Evolutionary conservation across 192 early-diverging fungal genomes (phyloP), one percentile per base, ranked within the genome.

Genomic region (Backusella psychrophila): DNA sequence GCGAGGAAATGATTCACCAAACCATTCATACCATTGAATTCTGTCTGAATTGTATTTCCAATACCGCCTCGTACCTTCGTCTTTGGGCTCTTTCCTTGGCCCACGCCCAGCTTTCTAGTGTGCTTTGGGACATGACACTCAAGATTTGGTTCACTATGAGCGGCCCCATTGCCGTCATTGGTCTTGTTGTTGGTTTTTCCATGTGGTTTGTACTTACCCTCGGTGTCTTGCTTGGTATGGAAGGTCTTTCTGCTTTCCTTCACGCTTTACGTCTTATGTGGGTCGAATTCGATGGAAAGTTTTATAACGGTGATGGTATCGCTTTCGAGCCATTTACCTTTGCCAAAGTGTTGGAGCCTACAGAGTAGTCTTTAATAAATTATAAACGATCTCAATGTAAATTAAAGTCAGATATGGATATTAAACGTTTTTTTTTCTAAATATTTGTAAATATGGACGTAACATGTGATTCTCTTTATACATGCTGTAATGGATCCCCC

Each of bases 11-110:
- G 93, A 97, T 99, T 78, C 94, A 99, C 86, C 96, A 98, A 84
- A 87, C 91, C 23, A 99, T 99, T 79, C 98, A 99, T 82, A 99
- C 97, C 7, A 99, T 99, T 78, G 98, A 99, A 83, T 99, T 96
- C 83, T 96, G 94, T 79, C 90, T 99, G 67, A 90, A 91, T 68
- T 94, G 94, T 38, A 97, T 99, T 72, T 99, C 98, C 63, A 97
- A 99, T 86, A 99, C 98, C 17, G 98, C 98, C 3, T 97, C 96
- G 26, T 99, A 99, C 77, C 93, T 99, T 71, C 96, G 98, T 77
- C 89, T 99, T 69, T 99, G 98, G 98, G 98, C 98, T 71, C 84
- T 99, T 67, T 98, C 96, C 21, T 87, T 99, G 52, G 98, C 98
- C 0, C 98, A 99, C 76, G 96, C 96, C 36, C 98, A 99, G 86